phyloP scores from a whole-genome alignment of 2,329 filamentous ascomycete genomes.

The Xylariales sp. region DNA sequence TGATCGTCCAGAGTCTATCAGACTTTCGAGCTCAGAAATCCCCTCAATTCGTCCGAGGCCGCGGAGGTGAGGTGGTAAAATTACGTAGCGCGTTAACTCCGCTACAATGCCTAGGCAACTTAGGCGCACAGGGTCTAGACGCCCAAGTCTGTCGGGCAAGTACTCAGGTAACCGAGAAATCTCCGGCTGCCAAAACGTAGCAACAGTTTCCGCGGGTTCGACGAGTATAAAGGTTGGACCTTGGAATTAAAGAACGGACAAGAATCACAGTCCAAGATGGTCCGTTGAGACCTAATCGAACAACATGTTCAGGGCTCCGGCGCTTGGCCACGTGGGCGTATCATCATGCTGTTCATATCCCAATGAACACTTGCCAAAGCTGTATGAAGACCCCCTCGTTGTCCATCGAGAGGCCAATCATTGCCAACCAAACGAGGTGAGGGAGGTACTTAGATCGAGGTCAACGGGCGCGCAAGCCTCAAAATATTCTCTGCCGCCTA shows the following conservation, averaged over 20 bases:
- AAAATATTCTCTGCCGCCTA: constrained; percentile 7
- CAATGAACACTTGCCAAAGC: neutral
- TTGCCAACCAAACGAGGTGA: neutral
- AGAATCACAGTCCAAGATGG: too few species aligned
- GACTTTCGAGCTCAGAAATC: constrained; percentile 1
- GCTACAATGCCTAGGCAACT: neutral
- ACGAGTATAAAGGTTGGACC: neutral
- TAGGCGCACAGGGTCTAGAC: constrained; percentile 1
- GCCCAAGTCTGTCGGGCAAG: neutral
- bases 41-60: neutral
- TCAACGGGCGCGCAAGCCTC: constrained; percentile 5
- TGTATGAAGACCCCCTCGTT: neutral
- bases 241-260: neutral
- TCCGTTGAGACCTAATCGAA: neutral
- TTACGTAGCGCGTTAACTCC: neutral
- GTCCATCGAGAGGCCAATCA: constrained; percentile 5
- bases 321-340: constrained; percentile 9
- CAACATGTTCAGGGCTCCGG: constrained; percentile 4
- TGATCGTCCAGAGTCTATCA: neutral
- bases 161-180: constrained; percentile 4
- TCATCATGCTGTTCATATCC: constrained; percentile 5
- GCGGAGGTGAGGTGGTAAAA: neutral
- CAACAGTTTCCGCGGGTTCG: neutral
- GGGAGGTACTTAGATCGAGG: constrained; percentile 7
- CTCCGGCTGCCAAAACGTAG: constrained; percentile 1